Conservation (phyloP, 805 yeast species). For the Schwanniomyces polymorphus region DNA sequence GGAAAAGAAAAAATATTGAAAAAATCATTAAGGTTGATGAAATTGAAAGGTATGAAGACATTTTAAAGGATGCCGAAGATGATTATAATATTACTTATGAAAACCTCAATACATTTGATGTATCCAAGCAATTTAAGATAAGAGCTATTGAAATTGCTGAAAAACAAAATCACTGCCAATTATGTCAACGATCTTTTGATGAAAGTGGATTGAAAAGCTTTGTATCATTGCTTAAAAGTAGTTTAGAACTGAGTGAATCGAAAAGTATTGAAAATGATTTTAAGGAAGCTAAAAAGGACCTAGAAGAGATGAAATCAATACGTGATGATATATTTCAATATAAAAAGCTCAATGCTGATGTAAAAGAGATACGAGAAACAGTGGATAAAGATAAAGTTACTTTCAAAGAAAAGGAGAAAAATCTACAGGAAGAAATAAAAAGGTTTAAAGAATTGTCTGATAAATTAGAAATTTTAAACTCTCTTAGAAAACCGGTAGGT, state of each 20-base stretch:
- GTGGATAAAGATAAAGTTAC: not conserved
- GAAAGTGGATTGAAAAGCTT: constrained; percentile 31
- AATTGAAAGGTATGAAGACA: constrained; percentile 51
- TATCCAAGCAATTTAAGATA: constrained; percentile 67
- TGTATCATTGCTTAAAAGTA: constrained; percentile 24
- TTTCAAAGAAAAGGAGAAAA: constrained; percentile 1
- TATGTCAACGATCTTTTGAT: constrained; percentile 71
- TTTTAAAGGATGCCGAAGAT: constrained; percentile 56
- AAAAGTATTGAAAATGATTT: constrained; percentile 29
- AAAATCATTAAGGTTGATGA: constrained; percentile 31
- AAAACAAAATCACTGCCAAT: constrained; percentile 56
- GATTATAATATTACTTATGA: constrained; percentile 62
- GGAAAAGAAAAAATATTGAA: constrained; percentile 15
- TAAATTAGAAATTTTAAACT: constrained; percentile 11
- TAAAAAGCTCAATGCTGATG: constrained; percentile 18
- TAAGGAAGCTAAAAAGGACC: constrained; percentile 28
- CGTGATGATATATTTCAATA: constrained; percentile 25
- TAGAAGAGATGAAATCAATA: constrained; percentile 28
- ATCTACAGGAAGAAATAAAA: constrained; percentile 4
- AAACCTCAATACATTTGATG: constrained; percentile 65
- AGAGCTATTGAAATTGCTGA: constrained; percentile 69
- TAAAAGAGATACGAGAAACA: constrained; percentile 6
- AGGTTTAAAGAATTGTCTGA: constrained; percentile 3
- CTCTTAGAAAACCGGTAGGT: constrained; percentile 23
- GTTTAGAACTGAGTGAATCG: constrained; percentile 26